Base-by-base conservation (phyloP, 768 basidiomycete species). In the Mycena epipterygia region DNA sequence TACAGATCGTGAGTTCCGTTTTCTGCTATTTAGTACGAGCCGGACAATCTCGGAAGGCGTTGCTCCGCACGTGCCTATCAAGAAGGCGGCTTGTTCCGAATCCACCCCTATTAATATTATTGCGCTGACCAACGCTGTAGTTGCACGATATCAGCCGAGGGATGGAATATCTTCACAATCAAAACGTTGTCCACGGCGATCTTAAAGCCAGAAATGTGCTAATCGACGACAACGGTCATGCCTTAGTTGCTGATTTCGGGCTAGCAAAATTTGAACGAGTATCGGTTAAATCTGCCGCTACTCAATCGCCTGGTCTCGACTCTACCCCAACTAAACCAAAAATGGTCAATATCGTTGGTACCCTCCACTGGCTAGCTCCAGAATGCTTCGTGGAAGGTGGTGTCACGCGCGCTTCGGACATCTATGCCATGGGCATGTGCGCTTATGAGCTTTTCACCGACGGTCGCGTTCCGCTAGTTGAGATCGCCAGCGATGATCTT, bases 231-330 rank as follows among this genome's bases (percentile, higher is more conserved):
- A 6, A 42, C 9, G 57, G 57, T 13, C 57, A 17, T n/a, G 57
- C 41, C 6, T 44, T 59, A 30, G 57, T 59, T 44, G 57, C 57
- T 8, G 57, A 59, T 23, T 59, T 59, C n/a, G 57, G 57, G 17
- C 29, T 59, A 19, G 57, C 57, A 7, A 59, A 59, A n/a, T 59
- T 59, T n/a, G 57, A 59, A 19, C 57, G 57, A 59, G 57, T 59
- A 4, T 29, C 57, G 8, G 42, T 59, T 27, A 59, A 59, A 44
- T 44, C 42, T 29, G 57, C 41, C 17, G 39, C 29, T 11, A 27
- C 42, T 32, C 41, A 29, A 30, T 42, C 39, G 23, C 37, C 56
- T 16, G 29, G 41, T 27, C 23, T 30, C 37, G 41, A 59, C 41
- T 59, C 57, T n/a, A 59, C 57, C 14, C 57, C 57, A n/a, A 59